phyloP scores from a whole-genome alignment of 345 rosid genomes.

The Xanthoceras sorbifolium region DNA sequence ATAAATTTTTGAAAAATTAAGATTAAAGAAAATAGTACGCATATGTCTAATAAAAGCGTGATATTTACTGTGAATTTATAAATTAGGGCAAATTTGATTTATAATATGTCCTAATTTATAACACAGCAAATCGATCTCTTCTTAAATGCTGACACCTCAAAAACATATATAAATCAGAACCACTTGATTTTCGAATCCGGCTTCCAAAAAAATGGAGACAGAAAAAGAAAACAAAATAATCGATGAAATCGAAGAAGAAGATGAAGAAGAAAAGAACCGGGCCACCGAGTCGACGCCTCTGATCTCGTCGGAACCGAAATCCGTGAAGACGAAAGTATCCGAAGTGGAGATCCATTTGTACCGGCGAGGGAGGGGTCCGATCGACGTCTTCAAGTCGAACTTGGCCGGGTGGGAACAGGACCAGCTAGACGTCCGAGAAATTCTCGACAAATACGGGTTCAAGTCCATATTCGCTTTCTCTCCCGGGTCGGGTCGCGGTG shows the following conservation, averaged over 20 bases:
- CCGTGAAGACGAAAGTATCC: conserved; percentile 55
- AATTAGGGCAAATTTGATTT: no score
- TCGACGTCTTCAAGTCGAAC: conserved; percentile 69
- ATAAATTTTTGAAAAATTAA: no score
- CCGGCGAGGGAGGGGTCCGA: conserved; percentile 78
- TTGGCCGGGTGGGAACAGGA: conserved; percentile 86
- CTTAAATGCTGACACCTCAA: not conserved
- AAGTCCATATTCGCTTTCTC: conserved; percentile 80
- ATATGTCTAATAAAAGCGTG: no score
- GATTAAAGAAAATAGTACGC: no score
- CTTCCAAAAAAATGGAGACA: conserved; percentile 12
- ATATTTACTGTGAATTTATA: no score
- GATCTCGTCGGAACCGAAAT: conserved; percentile 18
- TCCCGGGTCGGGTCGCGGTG: conserved; percentile 66
- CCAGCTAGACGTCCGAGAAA: conserved; percentile 82
- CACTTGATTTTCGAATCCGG: not conserved
- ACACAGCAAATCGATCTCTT: no score
- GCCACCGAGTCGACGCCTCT: conserved; percentile 9
- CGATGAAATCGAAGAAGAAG: conserved; percentile 67
- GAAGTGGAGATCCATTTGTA: conserved; percentile 83
- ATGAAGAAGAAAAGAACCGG: conserved; percentile 34
- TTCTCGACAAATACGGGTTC: conserved; percentile 69
- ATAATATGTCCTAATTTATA: no score
- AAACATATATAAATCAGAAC: not conserved
- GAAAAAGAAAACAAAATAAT: conserved; percentile 23